Evolutionary conservation across 495 filamentous ascomycete species (phyloP).

Genomic region (Hypoxylon intermedium): DNA sequence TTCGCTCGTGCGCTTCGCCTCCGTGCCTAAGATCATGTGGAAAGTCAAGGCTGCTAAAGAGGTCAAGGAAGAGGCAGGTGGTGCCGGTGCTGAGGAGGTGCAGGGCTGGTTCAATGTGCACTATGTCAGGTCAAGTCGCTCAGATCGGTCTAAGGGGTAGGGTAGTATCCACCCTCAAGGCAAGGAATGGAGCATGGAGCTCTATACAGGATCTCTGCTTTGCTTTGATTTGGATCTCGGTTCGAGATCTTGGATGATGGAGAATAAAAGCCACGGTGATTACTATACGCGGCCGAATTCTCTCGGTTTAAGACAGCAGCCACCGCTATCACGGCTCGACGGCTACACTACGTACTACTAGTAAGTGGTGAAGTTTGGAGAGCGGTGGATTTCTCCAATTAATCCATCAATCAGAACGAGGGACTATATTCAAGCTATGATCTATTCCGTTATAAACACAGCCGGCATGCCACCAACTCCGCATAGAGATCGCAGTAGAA

Average conservation of each 20-base stretch:
- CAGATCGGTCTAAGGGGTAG: conserved; percentile 17
- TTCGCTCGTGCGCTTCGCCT: conserved; percentile 35
- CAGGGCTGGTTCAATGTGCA: conserved; percentile 38
- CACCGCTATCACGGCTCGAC: no score
- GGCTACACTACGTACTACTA: not conserved
- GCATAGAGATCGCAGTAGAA: not conserved
- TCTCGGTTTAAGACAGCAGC: no score
- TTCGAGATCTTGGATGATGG: no score
- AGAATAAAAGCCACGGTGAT: no score
- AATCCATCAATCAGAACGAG: conserved; percentile 34
- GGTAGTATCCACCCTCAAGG: no score
- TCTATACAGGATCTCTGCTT: no score
- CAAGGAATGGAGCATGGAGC: no score
- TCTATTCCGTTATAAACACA: conserved; percentile 7
- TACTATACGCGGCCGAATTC: no score
- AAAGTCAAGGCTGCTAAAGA: conserved; percentile 34
- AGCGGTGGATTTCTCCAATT: conserved; percentile 28
- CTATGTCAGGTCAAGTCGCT: conserved; percentile 31
- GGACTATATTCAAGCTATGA: not conserved
- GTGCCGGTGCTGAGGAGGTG: conserved; percentile 10
- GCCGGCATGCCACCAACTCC: not conserved
- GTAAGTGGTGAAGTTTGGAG: conserved; percentile 7
- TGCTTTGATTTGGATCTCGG: no score
- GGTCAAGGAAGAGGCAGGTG: conserved; percentile 22
- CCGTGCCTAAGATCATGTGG: conserved; percentile 38